A percentile compares a stretch with the other conserved stretches of the same genome.
Evolutionary conservation across 306 rosid genomes (phyloP).

Genomic region (Astragalus membranaceus): DNA sequence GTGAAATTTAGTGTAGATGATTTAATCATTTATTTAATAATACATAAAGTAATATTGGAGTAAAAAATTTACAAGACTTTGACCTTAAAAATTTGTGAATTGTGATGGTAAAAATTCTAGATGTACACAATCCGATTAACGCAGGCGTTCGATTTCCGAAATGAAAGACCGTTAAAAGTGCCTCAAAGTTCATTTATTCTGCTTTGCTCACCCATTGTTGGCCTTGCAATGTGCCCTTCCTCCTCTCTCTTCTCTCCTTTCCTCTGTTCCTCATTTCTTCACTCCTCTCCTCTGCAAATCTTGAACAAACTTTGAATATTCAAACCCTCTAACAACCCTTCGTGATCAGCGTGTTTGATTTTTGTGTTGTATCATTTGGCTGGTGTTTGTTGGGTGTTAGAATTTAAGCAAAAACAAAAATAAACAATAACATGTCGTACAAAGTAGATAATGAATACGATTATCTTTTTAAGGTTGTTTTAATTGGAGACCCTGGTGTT

Average conservation of each 20-base stretch:
- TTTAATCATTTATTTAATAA: too few species aligned
- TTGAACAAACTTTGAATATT: neutral
- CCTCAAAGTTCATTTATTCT: slow-evolving; percentile 29
- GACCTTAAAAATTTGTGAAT: too few species aligned
- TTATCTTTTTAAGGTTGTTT: slow-evolving; percentile 39
- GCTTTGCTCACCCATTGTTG: slow-evolving; percentile 23
- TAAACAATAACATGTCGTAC: slow-evolving; percentile 38
- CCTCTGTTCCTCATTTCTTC: slow-evolving; percentile 10
- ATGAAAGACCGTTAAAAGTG: slow-evolving; percentile 31
- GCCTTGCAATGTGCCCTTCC: slow-evolving; percentile 13
- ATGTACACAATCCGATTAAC: neutral
- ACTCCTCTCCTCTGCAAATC: slow-evolving; percentile 22
- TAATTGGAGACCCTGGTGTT: slow-evolving; percentile 54
- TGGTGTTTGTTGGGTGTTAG: slow-evolving; percentile 6
- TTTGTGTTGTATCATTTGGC: neutral
- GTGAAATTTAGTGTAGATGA: too few species aligned
- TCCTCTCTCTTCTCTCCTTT: slow-evolving; percentile 9
- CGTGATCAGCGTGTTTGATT: slow-evolving; percentile 10
- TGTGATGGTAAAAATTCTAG: too few species aligned
- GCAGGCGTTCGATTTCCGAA: slow-evolving; percentile 15
- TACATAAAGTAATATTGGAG: too few species aligned
- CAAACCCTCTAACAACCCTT: slow-evolving; percentile 7
- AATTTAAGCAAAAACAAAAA: neutral
- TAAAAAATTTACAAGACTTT: too few species aligned
- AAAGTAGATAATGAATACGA: slow-evolving; percentile 71